Evolutionary conservation across 1,139 yeast genomes (phyloP).

Genomic region (Yamadazyma triangularis): DNA sequence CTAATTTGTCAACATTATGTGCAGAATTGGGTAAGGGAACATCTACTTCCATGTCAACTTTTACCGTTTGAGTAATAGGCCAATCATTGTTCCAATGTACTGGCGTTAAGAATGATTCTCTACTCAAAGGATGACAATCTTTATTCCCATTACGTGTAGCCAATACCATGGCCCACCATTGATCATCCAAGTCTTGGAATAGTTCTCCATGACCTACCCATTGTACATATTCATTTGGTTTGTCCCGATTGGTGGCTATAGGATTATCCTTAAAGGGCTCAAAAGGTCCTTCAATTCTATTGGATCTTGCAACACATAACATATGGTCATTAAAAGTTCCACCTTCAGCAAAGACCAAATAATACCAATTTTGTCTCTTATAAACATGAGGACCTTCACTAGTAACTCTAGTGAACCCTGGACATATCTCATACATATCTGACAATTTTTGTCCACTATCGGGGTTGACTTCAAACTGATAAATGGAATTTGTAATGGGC

Average conservation of each 20-base stretch:
- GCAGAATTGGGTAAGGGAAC: slow-evolving; percentile 3
- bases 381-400: slow-evolving; percentile 10
- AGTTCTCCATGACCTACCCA: slow-evolving; percentile 10
- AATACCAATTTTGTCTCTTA: slow-evolving; percentile 7
- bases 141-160: slow-evolving; percentile 5
- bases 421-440: slow-evolving; percentile 8
- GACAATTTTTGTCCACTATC: slow-evolving; percentile 7
- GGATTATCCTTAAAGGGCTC: slow-evolving; percentile 7
- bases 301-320: slow-evolving; percentile 8
- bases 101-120: slow-evolving; percentile 8
- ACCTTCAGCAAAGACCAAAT: slow-evolving; percentile 8
- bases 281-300: slow-evolving; percentile 6
- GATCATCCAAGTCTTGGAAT: slow-evolving; percentile 5
- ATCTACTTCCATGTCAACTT: slow-evolving; percentile 5
- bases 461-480: slow-evolving; percentile 8
- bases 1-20: slow-evolving; percentile 1
- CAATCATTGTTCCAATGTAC: slow-evolving; percentile 7
- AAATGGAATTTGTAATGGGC: slow-evolving; percentile 7
- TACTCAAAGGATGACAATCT: slow-evolving; percentile 5
- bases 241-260: slow-evolving; percentile 5
- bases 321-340: slow-evolving; percentile 8
- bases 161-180: slow-evolving; percentile 7
- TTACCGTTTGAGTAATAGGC: slow-evolving; percentile 8
- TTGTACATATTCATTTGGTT: slow-evolving; percentile 6
- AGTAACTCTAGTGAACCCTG: slow-evolving; percentile 8